phyloP scores from a whole-genome alignment of 2,329 filamentous ascomycete species.

The Ophiostoma sp. region DNA sequence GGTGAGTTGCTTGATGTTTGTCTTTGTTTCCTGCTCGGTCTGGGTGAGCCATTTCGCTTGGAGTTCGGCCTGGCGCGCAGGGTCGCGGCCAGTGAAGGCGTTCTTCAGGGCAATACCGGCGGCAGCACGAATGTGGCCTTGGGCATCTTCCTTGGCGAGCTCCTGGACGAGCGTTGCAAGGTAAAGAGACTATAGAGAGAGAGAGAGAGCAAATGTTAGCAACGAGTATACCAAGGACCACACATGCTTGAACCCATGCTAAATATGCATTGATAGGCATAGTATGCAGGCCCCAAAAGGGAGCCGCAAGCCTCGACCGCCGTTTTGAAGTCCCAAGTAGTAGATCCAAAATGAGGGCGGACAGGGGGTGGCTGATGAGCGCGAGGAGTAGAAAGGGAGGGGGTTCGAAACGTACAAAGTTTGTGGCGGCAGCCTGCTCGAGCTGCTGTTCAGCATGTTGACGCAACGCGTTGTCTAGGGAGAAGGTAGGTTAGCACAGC shows the following conservation, averaged over 20 bases:
- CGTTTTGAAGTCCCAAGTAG: not conserved
- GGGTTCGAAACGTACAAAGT: conserved; percentile 65
- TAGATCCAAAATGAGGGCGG: not conserved
- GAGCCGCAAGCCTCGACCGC: not conserved
- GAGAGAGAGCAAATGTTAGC: conserved; percentile 15
- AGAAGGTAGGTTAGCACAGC: conserved; percentile 13
- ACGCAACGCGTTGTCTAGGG: conserved; percentile 77
- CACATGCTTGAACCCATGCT: conserved; percentile 1
- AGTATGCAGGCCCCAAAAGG: not conserved
- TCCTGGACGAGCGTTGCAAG: conserved; percentile 87
- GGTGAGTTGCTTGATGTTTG: conserved; percentile 81
- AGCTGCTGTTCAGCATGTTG: conserved; percentile 92
- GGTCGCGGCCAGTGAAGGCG: conserved; percentile 91
- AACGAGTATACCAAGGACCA: not conserved
- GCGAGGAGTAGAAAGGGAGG: conserved; percentile 18
- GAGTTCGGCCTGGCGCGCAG: conserved; percentile 76
- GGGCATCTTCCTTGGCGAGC: conserved; percentile 82
- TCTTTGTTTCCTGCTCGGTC: conserved; percentile 76
- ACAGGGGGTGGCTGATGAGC: conserved; percentile 11
- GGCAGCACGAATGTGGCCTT: conserved; percentile 81
- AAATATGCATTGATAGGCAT: conserved; percentile 9
- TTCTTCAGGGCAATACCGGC: conserved; percentile 97
- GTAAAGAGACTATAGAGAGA: conserved; percentile 67
- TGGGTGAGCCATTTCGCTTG: conserved; percentile 89
- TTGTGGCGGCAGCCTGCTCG: conserved; percentile 81